Conservation (phyloP, 2,329 filamentous ascomycete genomes). For the Orbilia javanica region DNA sequence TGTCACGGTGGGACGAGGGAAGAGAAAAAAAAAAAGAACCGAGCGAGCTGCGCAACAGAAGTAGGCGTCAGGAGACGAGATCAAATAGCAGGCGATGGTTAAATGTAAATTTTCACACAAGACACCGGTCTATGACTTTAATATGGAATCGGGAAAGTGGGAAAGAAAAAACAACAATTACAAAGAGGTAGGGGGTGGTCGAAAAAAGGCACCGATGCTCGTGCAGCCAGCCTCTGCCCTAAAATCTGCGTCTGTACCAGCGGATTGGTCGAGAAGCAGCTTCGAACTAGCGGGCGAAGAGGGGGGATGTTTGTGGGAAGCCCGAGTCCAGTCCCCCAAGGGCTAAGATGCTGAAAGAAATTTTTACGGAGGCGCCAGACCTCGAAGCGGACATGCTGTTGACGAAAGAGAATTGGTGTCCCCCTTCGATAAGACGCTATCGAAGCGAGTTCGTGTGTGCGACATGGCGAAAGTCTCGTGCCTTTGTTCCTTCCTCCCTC, state of each 20-base stretch:
- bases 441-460: slow-evolving; percentile 12
- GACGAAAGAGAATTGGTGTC: slow-evolving; percentile 34
- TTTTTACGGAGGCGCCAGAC: slow-evolving; percentile 36
- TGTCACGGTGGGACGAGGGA: slow-evolving; percentile 36
- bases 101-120: slow-evolving; percentile 43
- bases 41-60: slow-evolving; percentile 50
- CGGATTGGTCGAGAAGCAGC: slow-evolving; percentile 40
- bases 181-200: neutral
- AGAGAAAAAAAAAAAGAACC: slow-evolving; percentile 7
- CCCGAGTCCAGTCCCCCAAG: slow-evolving; percentile 9
- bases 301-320: slow-evolving; percentile 28
- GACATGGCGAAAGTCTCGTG: slow-evolving; percentile 3
- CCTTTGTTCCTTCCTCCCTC: slow-evolving; percentile 7
- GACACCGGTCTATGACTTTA: slow-evolving; percentile 18
- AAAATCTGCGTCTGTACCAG: slow-evolving; percentile 33
- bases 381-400: slow-evolving; percentile 33
- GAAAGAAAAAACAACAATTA: slow-evolving; percentile 31
- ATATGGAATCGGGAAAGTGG: slow-evolving; percentile 36
- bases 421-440: slow-evolving; percentile 21
- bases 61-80: slow-evolving; percentile 47
- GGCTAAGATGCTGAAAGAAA: slow-evolving; percentile 33
- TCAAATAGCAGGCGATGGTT: slow-evolving; percentile 19
- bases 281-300: slow-evolving; percentile 16
- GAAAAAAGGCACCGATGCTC: slow-evolving; percentile 19
- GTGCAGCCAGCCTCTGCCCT: slow-evolving; percentile 41